Base-by-base conservation (phyloP, 108 stramenopile species). In the Skeletonema menzelii region DNA sequence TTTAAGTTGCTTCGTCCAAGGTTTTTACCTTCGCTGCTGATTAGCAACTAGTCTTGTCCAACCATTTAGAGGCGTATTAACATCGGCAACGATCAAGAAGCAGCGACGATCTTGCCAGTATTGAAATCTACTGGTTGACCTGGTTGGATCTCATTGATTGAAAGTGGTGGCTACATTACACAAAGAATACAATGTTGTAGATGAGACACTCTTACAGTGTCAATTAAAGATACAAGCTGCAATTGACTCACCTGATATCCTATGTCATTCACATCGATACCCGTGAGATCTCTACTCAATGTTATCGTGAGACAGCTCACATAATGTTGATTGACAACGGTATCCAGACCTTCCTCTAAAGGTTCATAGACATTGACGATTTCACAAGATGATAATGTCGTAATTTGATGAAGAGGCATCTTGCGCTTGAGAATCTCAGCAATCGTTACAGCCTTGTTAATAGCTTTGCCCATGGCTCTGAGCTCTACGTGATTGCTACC, bases 381-480 rank as follows among this genome's bases (percentile, higher is more conserved):
- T 62, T 95, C 87, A 19, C 86, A 87, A 20, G 84, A 87, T 31
- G 77, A 86, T 27, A 95, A 61, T 30, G 72, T 69, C 53, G 89
- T 92, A 31, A 88, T 62, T 72, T 95, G 93, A 67, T 95, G 89
- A 19, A 95, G 78, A 17, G 91, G 91, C 85, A 91, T 83, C 63
- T 92, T 92, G 63, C 88, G 84, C 74, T 95, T 95, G 53, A 95
- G 61, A 60, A 94, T 94, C 65, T 94, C 93, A 1, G 89, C 87
- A 59, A 94, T 91, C 22, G 93, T 94, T 12, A 94, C 91, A n/a
- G 90, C 90, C 71, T 94, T 94, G 82, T 91, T 94, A 75, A 94
- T 91, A 13, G 93, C 93, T 56, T 90, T 83, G 12, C 93, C 93
- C 93, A 94, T 94, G 28, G 93, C 93, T 59, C 89, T 94, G 19